phyloP scores from a whole-genome alignment of 2,329 filamentous ascomycete genomes.

The Penicillium sp. region DNA sequence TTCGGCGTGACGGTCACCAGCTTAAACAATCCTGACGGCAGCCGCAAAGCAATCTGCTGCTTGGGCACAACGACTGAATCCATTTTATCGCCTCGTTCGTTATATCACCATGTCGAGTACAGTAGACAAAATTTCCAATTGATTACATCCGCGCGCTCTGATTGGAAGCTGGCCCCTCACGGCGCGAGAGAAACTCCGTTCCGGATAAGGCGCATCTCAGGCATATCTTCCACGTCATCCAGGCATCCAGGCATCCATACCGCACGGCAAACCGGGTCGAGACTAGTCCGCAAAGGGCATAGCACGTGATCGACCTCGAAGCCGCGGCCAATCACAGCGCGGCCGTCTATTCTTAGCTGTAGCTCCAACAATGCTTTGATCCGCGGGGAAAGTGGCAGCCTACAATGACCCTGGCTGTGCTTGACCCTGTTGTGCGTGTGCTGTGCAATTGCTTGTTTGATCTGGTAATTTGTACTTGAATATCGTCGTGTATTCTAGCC shows the following conservation, averaged over 20 bases:
- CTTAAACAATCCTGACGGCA: constrained; percentile 55
- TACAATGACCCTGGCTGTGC: not conserved
- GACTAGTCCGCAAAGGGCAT: too few species aligned
- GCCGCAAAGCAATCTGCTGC: constrained; percentile 33
- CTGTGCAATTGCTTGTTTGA: not conserved
- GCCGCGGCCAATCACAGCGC: too few species aligned
- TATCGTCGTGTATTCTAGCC: not conserved
- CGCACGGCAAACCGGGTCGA: not conserved
- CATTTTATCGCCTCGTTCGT: constrained; percentile 22
- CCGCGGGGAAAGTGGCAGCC: not conserved
- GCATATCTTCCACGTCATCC: not conserved
- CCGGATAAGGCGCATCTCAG: not conserved
- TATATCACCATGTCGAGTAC: not conserved
- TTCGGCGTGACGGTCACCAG: constrained; percentile 59
- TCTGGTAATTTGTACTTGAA: not conserved
- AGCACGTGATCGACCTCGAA: too few species aligned
- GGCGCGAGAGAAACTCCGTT: not conserved
- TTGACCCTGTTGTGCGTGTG: not conserved
- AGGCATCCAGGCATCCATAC: not conserved
- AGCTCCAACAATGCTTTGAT: not conserved
- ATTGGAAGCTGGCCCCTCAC: not conserved
- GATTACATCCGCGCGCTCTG: not conserved
- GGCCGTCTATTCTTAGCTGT: not conserved
- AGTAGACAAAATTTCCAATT: not conserved
- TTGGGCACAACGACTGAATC: constrained; percentile 36